Percentiles rank a stretch among this genome's conserved stretches.
phyloP scores from a whole-genome alignment of 177 flowering plant genomes.

The Vitis hybrid region DNA sequence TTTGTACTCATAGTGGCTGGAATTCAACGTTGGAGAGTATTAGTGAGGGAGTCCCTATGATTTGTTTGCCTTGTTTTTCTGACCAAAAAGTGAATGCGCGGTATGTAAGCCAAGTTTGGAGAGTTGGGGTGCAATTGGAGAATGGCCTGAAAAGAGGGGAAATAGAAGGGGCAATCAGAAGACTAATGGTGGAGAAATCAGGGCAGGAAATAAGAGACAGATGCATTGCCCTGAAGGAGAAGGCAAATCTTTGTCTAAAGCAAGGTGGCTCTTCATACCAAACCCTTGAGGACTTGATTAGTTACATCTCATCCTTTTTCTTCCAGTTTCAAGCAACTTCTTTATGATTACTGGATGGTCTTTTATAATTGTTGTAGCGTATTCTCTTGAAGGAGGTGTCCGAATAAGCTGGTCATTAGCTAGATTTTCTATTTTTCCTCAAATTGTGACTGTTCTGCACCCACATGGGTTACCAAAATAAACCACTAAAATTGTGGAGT shows the following conservation, averaged over 20 bases:
- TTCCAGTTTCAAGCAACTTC: too few relatives aligned
- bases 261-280: conserved; percentile 23
- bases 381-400: too few relatives aligned
- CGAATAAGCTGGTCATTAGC: too few relatives aligned
- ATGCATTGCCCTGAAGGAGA: conserved; percentile 16
- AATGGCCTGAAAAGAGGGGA: conserved; percentile 22
- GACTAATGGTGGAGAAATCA: conserved; percentile 26
- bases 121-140: conserved; percentile 29
- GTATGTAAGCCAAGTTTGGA: conserved; percentile 35
- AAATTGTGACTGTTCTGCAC: too few relatives aligned
- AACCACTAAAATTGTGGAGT: too few relatives aligned
- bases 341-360: too few relatives aligned
- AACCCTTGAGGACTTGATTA: conserved; percentile 17
- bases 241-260: conserved; percentile 1
- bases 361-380: too few relatives aligned
- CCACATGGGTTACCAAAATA: too few relatives aligned
- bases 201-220: conserved; percentile 23
- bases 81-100: conserved; percentile 42
- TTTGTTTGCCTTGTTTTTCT: conserved; percentile 31
- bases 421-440: too few relatives aligned
- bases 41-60: conserved; percentile 51
- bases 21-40: conserved; percentile 48
- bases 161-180: conserved; percentile 27
- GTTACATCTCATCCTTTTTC: conserved; percentile 1
- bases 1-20: conserved; percentile 36